Percentiles rank a stretch among this genome's conserved stretches.
phyloP scores from a whole-genome alignment of 2,329 filamentous ascomycete genomes.

The Pseudocercospora fijiensis region DNA sequence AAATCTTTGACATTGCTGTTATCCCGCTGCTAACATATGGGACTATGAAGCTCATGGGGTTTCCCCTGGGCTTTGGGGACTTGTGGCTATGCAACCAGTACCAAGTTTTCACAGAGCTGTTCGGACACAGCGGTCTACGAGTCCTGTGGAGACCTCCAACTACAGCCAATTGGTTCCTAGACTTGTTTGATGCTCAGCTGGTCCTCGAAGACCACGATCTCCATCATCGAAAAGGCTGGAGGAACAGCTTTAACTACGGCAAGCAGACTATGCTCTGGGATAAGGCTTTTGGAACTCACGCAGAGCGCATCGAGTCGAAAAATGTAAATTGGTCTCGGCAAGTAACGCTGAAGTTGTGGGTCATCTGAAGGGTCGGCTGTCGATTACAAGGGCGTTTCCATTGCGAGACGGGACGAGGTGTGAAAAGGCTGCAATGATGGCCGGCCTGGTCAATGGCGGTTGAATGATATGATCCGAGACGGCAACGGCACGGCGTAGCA shows the following conservation, averaged over 20 bases:
- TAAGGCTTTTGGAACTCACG: conserved; percentile 37
- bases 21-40: conserved; percentile 45
- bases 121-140: conserved; percentile 45
- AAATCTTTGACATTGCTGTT: conserved; percentile 46
- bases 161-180: conserved; percentile 40
- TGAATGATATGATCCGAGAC: background rate
- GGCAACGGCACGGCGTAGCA: background rate
- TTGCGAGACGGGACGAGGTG: background rate
- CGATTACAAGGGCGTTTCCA: background rate
- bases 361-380: background rate
- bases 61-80: conserved; percentile 50
- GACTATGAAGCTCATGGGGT: conserved; percentile 40
- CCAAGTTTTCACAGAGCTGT: conserved; percentile 44
- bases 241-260: conserved; percentile 43
- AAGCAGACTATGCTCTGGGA: conserved; percentile 46
- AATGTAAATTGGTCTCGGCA: conserved; percentile 19
- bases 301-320: conserved; percentile 40
- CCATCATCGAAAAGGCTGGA: conserved; percentile 42
- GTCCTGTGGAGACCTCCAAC: conserved; percentile 40
- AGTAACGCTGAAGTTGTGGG: conserved; percentile 6
- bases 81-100: conserved; percentile 51
- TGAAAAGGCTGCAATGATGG: background rate
- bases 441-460: background rate
- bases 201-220: conserved; percentile 47
- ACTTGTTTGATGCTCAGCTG: conserved; percentile 39